Percentiles rank a stretch among this genome's conserved stretches.
phyloP scores from a whole-genome alignment of 495 filamentous ascomycete species.

The Xylaria bambusicola region DNA sequence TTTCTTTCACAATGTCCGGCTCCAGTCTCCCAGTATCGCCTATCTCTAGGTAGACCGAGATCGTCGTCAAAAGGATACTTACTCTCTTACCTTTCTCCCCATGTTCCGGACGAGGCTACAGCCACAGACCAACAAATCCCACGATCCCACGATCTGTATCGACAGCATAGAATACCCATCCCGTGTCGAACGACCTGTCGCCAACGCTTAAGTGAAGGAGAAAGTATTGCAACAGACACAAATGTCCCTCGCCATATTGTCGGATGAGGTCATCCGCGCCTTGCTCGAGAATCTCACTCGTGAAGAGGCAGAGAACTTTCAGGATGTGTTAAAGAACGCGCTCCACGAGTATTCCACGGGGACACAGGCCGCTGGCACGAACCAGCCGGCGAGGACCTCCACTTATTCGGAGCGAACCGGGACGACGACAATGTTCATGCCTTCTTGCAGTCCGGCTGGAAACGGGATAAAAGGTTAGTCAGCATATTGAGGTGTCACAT shows the following conservation, averaged over 20 bases:
- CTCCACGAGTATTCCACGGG: slow-evolving; percentile 82
- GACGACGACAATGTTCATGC: slow-evolving; percentile 90
- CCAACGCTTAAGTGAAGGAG: no score
- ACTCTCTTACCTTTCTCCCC: no score
- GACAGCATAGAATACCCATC: no score
- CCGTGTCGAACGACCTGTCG: no score
- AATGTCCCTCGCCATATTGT: slow-evolving; percentile 80
- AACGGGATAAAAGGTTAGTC: slow-evolving; percentile 53
- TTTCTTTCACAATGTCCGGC: background rate
- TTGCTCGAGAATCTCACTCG: slow-evolving; percentile 71
- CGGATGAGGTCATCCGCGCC: slow-evolving; percentile 65
- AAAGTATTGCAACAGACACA: background rate
- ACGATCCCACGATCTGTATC: no score
- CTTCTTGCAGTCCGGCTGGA: slow-evolving; percentile 57
- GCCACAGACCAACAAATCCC: no score
- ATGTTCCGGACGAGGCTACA: no score
- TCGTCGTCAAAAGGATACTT: no score
- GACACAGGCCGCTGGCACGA: slow-evolving; percentile 49
- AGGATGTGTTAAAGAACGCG: slow-evolving; percentile 66
- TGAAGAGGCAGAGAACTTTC: slow-evolving; percentile 68
- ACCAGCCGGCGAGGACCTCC: slow-evolving; percentile 74
- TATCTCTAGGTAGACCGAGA: no score
- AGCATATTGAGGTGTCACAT: no score
- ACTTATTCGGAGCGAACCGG: slow-evolving; percentile 66
- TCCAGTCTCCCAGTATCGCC: no score